These are phyloP conservation scores for Cyclotella atomus DNA, from an alignment of 108 stramenopile species.

Conservation along the genomic window DNA sequence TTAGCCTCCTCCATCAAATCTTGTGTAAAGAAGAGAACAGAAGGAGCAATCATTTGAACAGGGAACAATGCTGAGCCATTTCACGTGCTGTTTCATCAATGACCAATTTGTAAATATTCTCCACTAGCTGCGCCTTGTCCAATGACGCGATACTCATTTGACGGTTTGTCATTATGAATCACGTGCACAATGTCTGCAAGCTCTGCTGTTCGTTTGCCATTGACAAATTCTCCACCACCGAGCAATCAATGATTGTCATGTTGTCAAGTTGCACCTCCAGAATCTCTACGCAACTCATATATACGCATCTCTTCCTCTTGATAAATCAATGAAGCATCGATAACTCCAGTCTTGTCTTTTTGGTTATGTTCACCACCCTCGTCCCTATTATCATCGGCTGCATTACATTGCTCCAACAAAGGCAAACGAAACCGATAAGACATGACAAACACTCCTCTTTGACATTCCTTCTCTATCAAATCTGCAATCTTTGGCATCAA, in stretches of 20 bases:
- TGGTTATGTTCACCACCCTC: not conserved
- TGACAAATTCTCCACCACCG: conserved; percentile 43
- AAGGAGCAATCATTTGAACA: conserved; percentile 53
- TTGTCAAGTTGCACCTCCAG: too few species aligned
- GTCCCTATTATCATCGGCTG: not conserved
- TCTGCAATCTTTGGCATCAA: conserved; percentile 65
- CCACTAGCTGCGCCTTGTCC: conserved; percentile 18
- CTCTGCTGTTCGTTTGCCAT: conserved; percentile 67
- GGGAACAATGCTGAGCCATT: conserved; percentile 75
- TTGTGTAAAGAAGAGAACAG: conserved; percentile 52
- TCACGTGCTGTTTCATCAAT: conserved; percentile 57
- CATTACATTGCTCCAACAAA: conserved; percentile 11
- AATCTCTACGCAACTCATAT: conserved; percentile 46
- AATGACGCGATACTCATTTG: not conserved
- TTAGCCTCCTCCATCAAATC: conserved; percentile 46
- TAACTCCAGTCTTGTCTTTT: conserved; percentile 4
- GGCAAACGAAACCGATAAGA: conserved; percentile 84
- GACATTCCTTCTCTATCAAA: conserved; percentile 63
- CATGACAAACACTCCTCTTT: conserved; percentile 60
- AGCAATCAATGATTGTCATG: too few species aligned
- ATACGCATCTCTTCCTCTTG: conserved; percentile 84
- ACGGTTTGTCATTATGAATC: conserved; percentile 22
- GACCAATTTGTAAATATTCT: conserved; percentile 50
- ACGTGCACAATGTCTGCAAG: conserved; percentile 55
- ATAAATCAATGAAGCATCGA: conserved; percentile 65